phyloP scores from a whole-genome alignment of 208 protist genomes.

The Leishmania gerbilli region DNA sequence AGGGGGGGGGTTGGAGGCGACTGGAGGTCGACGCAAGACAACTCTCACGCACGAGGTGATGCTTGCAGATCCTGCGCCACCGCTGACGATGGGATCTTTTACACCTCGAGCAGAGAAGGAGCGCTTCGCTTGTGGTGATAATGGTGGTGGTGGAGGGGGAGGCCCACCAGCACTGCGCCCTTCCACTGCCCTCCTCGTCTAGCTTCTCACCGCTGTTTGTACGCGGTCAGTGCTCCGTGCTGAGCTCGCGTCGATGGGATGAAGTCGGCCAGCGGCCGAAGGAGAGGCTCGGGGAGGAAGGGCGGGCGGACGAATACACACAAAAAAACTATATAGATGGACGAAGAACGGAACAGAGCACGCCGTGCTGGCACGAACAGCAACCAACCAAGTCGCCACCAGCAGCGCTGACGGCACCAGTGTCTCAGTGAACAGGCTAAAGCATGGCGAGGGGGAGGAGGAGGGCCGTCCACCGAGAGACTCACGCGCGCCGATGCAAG shows the following conservation, averaged over 20 bases:
- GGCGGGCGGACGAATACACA: too few relatives aligned
- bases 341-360: background rate
- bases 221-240: too few relatives aligned
- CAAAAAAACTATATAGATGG: too few relatives aligned
- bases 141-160: too few relatives aligned
- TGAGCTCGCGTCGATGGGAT: background rate
- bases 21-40: background rate
- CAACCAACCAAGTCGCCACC: background rate
- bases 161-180: too few relatives aligned
- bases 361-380: background rate
- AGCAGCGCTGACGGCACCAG: background rate
- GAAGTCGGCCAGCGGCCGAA: background rate
- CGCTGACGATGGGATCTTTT: background rate
- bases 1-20: background rate
- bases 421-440: background rate
- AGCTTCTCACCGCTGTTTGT: too few relatives aligned
- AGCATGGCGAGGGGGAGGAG: constrained; percentile 3
- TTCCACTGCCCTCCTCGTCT: too few relatives aligned
- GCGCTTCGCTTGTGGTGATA: too few relatives aligned
- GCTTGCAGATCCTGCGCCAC: background rate
- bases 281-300: background rate
- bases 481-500: too few relatives aligned
- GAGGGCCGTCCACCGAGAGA: background rate
- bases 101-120: too few relatives aligned
- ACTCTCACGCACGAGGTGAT: background rate